Evolutionary conservation across 495 filamentous ascomycete genomes (phyloP).

Genomic region (Neurospora discreta): DNA sequence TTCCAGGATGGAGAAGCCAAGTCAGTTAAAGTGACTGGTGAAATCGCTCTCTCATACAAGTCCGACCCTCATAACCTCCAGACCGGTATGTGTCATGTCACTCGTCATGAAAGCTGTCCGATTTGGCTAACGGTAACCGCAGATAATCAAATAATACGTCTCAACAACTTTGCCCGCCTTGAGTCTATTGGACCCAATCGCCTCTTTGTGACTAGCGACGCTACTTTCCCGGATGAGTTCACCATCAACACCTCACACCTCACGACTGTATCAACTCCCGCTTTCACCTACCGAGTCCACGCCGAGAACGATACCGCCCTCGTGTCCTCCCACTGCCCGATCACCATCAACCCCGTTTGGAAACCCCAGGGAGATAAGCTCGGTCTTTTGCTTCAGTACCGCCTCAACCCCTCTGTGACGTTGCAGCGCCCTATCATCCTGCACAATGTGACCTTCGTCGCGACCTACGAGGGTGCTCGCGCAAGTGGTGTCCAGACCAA

Average conservation of each 20-base stretch:
- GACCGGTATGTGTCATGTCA: conserved; percentile 12
- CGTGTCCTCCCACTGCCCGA: conserved; percentile 43
- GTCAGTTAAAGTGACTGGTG: conserved; percentile 69
- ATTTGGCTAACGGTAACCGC: conserved; percentile 3
- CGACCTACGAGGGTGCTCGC: conserved; percentile 60
- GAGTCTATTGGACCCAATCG: conserved; percentile 95
- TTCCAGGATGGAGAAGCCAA: conserved; percentile 65
- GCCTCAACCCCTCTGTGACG: conserved; percentile 64
- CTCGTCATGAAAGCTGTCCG: not conserved
- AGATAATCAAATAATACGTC: conserved; percentile 57
- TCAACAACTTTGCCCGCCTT: conserved; percentile 83
- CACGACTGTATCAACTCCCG: conserved; percentile 55
- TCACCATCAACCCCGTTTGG: conserved; percentile 73
- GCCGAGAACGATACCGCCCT: conserved; percentile 56
- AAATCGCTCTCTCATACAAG: conserved; percentile 84
- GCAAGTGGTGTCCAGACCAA: conserved; percentile 60
- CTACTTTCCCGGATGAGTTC: conserved; percentile 63
- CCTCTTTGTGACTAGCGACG: conserved; percentile 65
- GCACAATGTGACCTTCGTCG: conserved; percentile 70
- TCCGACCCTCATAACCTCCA: conserved; percentile 32
- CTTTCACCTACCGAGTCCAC: conserved; percentile 94
- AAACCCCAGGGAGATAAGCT: conserved; percentile 72
- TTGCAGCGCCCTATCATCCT: conserved; percentile 47
- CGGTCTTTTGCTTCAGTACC: conserved; percentile 73
- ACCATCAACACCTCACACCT: conserved; percentile 59